A percentile compares a stretch with the other conserved stretches of the same genome.
Conservation (phyloP, 2,329 filamentous ascomycete species). For the Meredithiella fracta region DNA sequence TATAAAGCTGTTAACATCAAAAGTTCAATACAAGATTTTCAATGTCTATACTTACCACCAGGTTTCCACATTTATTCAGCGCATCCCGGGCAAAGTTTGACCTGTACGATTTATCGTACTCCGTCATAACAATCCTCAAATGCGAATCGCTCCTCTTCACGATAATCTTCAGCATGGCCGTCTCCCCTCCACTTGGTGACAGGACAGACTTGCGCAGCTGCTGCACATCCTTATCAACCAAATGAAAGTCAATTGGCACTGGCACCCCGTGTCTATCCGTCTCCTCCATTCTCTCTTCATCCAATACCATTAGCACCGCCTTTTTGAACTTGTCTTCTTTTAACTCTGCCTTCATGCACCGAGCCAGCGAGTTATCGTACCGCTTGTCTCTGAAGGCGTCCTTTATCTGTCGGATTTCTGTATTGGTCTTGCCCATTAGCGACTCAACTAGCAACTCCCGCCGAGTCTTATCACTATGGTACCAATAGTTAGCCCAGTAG, state of each 20-base stretch:
- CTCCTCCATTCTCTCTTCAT: conserved; percentile 73
- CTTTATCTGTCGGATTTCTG: conserved; percentile 78
- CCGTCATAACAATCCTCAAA: conserved; percentile 58
- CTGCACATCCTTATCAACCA: conserved; percentile 56
- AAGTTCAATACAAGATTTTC: conserved; percentile 14
- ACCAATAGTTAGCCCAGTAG: conserved; percentile 98
- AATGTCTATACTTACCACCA: conserved; percentile 55
- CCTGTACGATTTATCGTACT: conserved; percentile 57
- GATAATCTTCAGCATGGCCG: conserved; percentile 71
- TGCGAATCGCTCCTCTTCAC: conserved; percentile 67
- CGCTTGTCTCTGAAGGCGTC: conserved; percentile 81
- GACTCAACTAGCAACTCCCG: conserved; percentile 85
- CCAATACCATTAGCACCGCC: conserved; percentile 67
- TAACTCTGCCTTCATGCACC: conserved; percentile 83
- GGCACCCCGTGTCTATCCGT: conserved; percentile 45
- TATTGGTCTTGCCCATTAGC: conserved; percentile 76
- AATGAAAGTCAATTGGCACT: conserved; percentile 38
- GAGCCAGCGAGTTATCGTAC: conserved; percentile 62
- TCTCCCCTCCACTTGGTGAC: conserved; percentile 68
- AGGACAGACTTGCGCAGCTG: conserved; percentile 52
- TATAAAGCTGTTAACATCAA: conserved; percentile 23
- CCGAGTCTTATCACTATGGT: conserved; percentile 69
- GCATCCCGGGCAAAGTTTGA: conserved; percentile 80
- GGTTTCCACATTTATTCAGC: conserved; percentile 73
- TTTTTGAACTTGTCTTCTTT: conserved; percentile 93